Evolutionary conservation across 805 yeast species (phyloP).

Genomic region (Wickerhamiella slavikovae): DNA sequence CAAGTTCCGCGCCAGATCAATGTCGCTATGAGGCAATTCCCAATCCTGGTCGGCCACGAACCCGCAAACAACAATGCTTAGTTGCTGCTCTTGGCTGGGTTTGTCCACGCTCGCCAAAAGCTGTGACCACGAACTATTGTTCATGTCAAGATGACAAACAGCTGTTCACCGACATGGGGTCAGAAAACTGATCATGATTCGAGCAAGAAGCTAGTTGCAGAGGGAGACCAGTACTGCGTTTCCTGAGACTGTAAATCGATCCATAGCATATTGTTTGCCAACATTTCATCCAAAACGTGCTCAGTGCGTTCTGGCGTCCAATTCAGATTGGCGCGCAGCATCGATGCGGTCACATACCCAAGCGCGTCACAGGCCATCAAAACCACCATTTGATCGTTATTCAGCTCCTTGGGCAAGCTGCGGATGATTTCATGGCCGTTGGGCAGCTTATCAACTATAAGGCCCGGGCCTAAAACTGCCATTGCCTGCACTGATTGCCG

Average conservation of each 20-base stretch:
- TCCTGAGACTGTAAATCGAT: conserved; percentile 30
- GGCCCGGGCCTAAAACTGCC: conserved; percentile 45
- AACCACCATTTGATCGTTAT: conserved; percentile 47
- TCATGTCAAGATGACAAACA: too few relatives aligned
- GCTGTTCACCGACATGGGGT: too few relatives aligned
- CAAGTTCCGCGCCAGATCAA: too few relatives aligned
- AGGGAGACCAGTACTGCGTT: conserved; percentile 20
- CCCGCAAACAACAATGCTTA: too few relatives aligned
- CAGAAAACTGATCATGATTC: too few relatives aligned
- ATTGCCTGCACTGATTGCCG: conserved; percentile 33
- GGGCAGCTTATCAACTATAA: conserved; percentile 39
- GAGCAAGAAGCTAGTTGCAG: too few relatives aligned
- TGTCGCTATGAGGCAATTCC: too few relatives aligned
- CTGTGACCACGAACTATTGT: too few relatives aligned
- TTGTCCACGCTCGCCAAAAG: too few relatives aligned
- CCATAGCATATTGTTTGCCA: conserved; percentile 71
- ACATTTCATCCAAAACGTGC: conserved; percentile 55
- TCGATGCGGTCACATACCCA: conserved; percentile 48
- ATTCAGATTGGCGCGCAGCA: conserved; percentile 49
- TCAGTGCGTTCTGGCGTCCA: conserved; percentile 52
- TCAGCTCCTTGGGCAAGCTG: conserved; percentile 41
- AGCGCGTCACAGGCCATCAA: conserved; percentile 56
- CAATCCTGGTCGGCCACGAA: too few relatives aligned
- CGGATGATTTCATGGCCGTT: conserved; percentile 34
- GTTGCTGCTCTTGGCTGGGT: too few relatives aligned